These are phyloP conservation scores for Zygoascus sp. DNA, from an alignment of 1,139 yeast genomes.

Conservation along the genomic window DNA sequence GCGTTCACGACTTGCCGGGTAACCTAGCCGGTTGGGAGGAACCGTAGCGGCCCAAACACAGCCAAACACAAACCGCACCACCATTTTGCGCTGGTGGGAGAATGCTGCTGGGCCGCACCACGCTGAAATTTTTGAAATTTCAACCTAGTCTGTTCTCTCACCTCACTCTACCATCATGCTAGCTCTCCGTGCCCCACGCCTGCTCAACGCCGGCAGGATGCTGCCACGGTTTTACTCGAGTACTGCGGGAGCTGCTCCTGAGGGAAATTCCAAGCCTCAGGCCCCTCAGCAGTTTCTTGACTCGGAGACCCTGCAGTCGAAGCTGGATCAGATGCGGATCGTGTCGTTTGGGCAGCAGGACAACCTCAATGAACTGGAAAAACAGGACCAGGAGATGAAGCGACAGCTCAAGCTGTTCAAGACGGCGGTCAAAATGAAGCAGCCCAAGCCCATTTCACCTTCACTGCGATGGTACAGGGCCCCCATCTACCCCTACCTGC, in stretches of 20 bases:
- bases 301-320: constrained; percentile 20
- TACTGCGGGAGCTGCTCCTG: not conserved
- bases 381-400: constrained; percentile 66
- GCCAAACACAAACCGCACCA: not conserved
- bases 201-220: not conserved
- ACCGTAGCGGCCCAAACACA: not conserved
- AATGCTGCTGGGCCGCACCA: no score
- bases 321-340: constrained; percentile 19
- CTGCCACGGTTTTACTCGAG: not conserved
- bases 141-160: not conserved
- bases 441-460: constrained; percentile 77
- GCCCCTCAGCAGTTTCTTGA: constrained; percentile 17
- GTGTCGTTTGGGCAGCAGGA: constrained; percentile 30
- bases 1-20: constrained; percentile 7
- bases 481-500: constrained; percentile 82
- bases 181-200: not conserved
- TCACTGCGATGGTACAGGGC: constrained; percentile 85
- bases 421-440: constrained; percentile 66
- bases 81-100: no score
- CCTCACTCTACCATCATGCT: not conserved
- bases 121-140: not conserved
- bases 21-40: not conserved
- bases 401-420: constrained; percentile 71
- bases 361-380: constrained; percentile 62
- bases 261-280: not conserved